phyloP scores from a whole-genome alignment of 2,329 filamentous ascomycete species.

The Botryotinia globosa region DNA sequence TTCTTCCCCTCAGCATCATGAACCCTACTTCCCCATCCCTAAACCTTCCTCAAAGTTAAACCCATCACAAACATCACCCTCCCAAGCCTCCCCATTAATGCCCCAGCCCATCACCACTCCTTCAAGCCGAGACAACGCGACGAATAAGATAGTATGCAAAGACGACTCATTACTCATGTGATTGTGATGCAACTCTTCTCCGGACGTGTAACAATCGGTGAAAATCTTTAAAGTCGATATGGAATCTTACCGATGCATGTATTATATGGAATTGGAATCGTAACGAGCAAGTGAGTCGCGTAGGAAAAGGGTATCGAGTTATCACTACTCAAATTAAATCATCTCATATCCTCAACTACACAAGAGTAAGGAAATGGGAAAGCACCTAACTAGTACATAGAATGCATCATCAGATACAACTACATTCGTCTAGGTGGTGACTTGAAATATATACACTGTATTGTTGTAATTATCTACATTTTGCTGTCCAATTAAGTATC shows the following conservation, averaged over 20 bases:
- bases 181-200: neutral
- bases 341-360: neutral
- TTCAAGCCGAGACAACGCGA: neutral
- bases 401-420: neutral
- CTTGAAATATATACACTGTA: neutral
- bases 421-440: neutral
- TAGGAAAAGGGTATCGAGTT: neutral
- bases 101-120: no score
- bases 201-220: neutral
- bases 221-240: neutral
- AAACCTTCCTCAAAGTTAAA: no score
- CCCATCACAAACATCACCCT: neutral
- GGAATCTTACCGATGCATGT: neutral
- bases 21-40: neutral
- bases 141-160: neutral
- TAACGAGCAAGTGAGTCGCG: neutral
- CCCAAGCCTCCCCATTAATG: neutral
- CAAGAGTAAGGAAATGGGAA: neutral
- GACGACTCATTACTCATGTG: neutral
- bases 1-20: neutral
- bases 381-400: neutral
- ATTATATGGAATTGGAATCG: neutral
- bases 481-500: neutral
- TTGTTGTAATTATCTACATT: neutral
- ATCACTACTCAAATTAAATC: neutral